Conservation (phyloP, 116 monocot species). For the Cymodocea nodosa region DNA sequence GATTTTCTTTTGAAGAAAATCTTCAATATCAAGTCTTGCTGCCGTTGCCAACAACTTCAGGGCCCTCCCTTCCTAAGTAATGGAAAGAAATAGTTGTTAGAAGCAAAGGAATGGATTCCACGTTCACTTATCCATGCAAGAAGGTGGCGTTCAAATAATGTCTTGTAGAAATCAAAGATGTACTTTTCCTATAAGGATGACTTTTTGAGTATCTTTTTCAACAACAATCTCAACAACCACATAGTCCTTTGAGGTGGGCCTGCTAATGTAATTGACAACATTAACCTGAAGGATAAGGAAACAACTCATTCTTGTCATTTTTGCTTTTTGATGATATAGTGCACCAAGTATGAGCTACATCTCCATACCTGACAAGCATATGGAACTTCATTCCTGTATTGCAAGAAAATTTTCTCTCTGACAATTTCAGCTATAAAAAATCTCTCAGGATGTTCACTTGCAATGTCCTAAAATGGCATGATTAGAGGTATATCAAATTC, state of each 20-base stretch:
- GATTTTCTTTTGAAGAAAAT: conserved; percentile 87
- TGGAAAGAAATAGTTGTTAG: neutral
- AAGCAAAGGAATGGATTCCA: neutral
- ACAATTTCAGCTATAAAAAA: conserved; percentile 95
- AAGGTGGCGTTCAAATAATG: too few relatives aligned
- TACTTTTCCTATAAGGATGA: conserved; percentile 91
- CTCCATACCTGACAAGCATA: conserved; percentile 86
- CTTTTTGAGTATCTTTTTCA: conserved; percentile 83
- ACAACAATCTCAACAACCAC: conserved; percentile 81
- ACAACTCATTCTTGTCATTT: neutral
- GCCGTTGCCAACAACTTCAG: conserved; percentile 90
- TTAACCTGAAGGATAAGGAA: conserved; percentile 44
- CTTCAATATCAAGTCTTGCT: conserved; percentile 90
- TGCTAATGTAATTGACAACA: conserved; percentile 63
- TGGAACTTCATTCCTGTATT: conserved; percentile 85
- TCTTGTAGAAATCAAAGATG: neutral
- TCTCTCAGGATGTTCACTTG: conserved; percentile 96
- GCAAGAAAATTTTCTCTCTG: conserved; percentile 92
- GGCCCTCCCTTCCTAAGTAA: conserved; percentile 75
- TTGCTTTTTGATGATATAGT: too few relatives aligned
- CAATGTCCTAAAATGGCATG: conserved; percentile 54
- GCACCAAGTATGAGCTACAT: neutral
- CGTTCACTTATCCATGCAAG: too few relatives aligned
- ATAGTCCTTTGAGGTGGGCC: conserved; percentile 77
- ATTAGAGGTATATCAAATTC: neutral